These are phyloP conservation scores for Lunasporangiospora selenospora DNA, from an alignment of 192 early-diverging fungal species.

Conservation along the genomic window DNA sequence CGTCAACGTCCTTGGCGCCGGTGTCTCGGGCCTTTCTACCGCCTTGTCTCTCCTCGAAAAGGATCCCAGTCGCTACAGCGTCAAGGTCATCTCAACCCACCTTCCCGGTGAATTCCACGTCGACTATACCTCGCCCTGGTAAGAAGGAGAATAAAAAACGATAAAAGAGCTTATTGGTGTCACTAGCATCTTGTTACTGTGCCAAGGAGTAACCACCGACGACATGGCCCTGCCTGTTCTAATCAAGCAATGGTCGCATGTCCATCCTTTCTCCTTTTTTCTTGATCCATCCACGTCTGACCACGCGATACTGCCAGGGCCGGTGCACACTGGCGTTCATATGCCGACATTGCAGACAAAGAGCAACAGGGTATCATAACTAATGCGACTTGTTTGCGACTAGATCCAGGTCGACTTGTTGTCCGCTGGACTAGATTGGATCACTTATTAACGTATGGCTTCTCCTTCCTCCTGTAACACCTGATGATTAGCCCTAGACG, in stretches of 20 bases:
- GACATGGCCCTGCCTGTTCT: background rate
- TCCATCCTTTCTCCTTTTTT: background rate
- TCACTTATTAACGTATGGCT: background rate
- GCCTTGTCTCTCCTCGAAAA: conserved; percentile 62
- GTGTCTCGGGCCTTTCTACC: conserved; percentile 76
- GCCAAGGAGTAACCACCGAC: background rate
- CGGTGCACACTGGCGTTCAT: conserved; percentile 57
- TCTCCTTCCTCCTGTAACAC: no score
- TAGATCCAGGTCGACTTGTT: background rate
- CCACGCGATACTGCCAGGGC: no score
- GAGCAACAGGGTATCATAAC: conserved; percentile 49
- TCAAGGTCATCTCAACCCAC: conserved; percentile 67
- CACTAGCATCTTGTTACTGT: background rate
- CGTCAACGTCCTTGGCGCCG: conserved; percentile 71
- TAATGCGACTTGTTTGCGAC: background rate
- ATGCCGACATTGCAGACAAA: conserved; percentile 50
- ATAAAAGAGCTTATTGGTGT: no score
- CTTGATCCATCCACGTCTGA: background rate
- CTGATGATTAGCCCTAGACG: conserved; percentile 27
- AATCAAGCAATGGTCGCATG: background rate
- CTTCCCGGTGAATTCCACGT: conserved; percentile 56
- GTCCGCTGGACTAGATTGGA: background rate
- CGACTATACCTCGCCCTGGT: conserved; percentile 63
- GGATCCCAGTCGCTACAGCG: conserved; percentile 57
- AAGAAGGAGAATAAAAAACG: no score